Base-by-base conservation (phyloP, 2,329 filamentous ascomycete genomes). In the Rutstroemia sp. region DNA sequence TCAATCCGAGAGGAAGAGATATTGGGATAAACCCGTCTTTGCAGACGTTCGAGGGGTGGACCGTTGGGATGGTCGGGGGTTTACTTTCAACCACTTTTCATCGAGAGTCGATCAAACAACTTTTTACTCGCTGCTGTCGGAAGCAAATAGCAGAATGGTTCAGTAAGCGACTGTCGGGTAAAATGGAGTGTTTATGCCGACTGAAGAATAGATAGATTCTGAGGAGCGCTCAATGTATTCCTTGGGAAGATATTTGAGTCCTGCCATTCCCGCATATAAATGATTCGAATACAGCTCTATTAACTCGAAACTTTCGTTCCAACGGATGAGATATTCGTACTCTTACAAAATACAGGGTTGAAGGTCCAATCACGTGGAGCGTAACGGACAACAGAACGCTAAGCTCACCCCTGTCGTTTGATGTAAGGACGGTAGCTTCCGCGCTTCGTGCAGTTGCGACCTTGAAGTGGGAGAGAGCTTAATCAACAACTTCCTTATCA, bases 1-100 rank as follows among this genome's bases (percentile, higher is more conserved):
- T 58, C 58, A 63, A 57, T 54, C 58, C 58, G 44, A 41, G 37
- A 61, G 42, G 56, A 60, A 56, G 44, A 34, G 14, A 44, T 55
- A 50, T 55, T 54, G 30, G 58, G 41, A 56, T 51, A 57, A 45
- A 45, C 19, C 5, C 52, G 46, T 50, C 46, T 50, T 44, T 23
- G 48, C 54, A 50, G 54, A 58, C 46, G 49, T 49, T 30, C 38
- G 56, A 48, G 16, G 47, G 23, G 17, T 10, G 27, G 37, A 21
- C 27, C 37, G 45, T 50, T 55, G 52, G 16, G 46, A 42, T 54
- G 51, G 34, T 48, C 44, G 34, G 41, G 16, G 42, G 27, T 39
- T 23, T 14, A 23, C 30, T 34, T 50, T 55, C 23, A 48, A 55
- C 46, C 52, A 27, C 49, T 39, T 55, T 55, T 55, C 48, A 30